Conservation (phyloP, 78 protist species). For the Emiliania huxleyi region DNA sequence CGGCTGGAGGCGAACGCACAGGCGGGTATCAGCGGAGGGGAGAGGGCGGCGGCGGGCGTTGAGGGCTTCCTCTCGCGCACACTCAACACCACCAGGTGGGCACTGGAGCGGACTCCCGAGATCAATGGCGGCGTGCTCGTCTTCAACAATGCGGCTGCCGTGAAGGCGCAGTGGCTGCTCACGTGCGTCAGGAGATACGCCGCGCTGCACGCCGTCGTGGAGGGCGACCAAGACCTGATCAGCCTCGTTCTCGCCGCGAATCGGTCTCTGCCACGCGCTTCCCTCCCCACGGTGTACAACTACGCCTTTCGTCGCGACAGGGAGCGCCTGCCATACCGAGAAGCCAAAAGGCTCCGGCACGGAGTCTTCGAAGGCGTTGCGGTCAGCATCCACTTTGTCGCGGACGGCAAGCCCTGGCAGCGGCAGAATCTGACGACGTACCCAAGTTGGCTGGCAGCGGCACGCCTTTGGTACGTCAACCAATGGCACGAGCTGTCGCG, state of each 20-base stretch:
- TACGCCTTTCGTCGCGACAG: background rate
- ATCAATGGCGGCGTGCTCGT: slow-evolving; percentile 8
- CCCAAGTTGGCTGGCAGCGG: background rate
- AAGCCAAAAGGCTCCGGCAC: background rate
- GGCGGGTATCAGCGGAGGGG: too few relatives aligned
- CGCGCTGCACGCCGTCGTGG: background rate
- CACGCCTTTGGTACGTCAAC: too few relatives aligned
- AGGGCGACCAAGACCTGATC: background rate
- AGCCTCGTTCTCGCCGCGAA: background rate
- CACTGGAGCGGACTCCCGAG: background rate
- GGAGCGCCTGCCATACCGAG: background rate
- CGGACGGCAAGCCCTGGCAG: slow-evolving; percentile 12
- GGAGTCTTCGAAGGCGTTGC: background rate
- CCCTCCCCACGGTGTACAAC: background rate
- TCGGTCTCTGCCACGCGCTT: background rate
- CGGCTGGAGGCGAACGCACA: background rate
- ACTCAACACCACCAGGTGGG: background rate
- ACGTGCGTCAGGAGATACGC: background rate
- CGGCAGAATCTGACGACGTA: background rate
- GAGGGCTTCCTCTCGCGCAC: background rate
- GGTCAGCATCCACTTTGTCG: background rate
- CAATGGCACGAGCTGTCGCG: too few relatives aligned
- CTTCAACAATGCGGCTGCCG: background rate
- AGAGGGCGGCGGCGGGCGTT: background rate
- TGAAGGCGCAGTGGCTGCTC: background rate